These are phyloP conservation scores for Sarocladium brachiariae DNA, from an alignment of 2,329 filamentous ascomycete genomes.

Conservation along the genomic window DNA sequence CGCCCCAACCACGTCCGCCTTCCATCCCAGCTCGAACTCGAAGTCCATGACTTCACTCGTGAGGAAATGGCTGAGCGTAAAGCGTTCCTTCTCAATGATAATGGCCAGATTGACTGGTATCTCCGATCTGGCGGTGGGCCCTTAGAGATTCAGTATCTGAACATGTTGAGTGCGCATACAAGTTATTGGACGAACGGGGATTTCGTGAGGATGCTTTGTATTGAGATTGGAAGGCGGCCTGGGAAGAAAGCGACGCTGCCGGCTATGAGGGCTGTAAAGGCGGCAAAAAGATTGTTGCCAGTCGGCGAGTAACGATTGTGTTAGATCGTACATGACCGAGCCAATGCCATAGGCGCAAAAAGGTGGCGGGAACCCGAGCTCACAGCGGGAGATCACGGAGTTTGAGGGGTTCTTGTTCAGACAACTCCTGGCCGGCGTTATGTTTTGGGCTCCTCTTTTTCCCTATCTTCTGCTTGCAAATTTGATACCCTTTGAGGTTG, in stretches of 20 bases:
- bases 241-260: constrained; percentile 56
- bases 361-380: too few relatives aligned
- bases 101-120: constrained; percentile 91
- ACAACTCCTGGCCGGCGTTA: too few relatives aligned
- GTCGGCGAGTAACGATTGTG: background rate
- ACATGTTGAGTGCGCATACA: constrained; percentile 92
- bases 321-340: too few relatives aligned
- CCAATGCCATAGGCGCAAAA: too few relatives aligned
- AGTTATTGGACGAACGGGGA: constrained; percentile 88
- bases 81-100: constrained; percentile 85
- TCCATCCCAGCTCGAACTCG: constrained; percentile 72
- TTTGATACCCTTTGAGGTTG: background rate
- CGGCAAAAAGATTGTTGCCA: constrained; percentile 19
- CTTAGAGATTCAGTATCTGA: constrained; percentile 90
- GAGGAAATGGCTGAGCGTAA: constrained; percentile 90
- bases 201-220: constrained; percentile 82
- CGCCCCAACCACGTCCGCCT: constrained; percentile 39
- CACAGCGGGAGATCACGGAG: too few relatives aligned
- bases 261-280: constrained; percentile 53
- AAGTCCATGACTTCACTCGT: constrained; percentile 88
- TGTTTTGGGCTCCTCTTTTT: too few relatives aligned
- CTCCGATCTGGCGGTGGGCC: constrained; percentile 77
- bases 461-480: too few relatives aligned
- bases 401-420: too few relatives aligned
- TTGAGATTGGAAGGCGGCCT: constrained; percentile 72